A percentile compares a stretch with the other conserved stretches of the same genome.
Evolutionary conservation across 495 filamentous ascomycete species (phyloP).

Genomic region (Tuber umbilicatum): DNA sequence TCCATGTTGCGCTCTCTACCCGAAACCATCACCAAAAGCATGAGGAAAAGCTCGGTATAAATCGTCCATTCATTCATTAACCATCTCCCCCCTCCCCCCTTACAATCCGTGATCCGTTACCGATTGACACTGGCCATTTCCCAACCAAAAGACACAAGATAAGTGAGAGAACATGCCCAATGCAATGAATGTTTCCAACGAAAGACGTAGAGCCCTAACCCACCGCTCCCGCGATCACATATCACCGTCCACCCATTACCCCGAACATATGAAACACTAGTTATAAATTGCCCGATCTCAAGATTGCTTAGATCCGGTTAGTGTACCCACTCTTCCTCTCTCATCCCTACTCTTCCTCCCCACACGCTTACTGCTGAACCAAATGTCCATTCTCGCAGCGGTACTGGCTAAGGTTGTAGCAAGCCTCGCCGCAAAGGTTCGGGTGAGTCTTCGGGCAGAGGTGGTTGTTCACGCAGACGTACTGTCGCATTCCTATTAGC

Average conservation of each 20-base stretch:
- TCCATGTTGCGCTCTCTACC: not conserved
- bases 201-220: not conserved
- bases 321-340: not conserved
- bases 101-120: not conserved
- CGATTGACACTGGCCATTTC: not conserved
- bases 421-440: constrained; percentile 32
- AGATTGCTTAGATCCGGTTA: not conserved
- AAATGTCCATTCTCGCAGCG: constrained; percentile 26
- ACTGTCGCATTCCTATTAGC: constrained; percentile 26
- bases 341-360: not conserved
- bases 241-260: not conserved
- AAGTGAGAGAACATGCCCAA: constrained; percentile 7
- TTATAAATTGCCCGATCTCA: not conserved
- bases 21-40: not conserved
- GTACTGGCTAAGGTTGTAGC: constrained; percentile 34
- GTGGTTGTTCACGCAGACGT: constrained; percentile 32
- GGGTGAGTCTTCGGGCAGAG: constrained; percentile 32
- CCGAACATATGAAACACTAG: not conserved
- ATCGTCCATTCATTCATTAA: not conserved
- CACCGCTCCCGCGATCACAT: not conserved
- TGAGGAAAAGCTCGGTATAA: not conserved
- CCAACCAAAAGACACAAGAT: constrained; percentile 1
- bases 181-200: constrained; percentile 19
- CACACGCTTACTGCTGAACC: constrained; percentile 19
- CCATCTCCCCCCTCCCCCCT: not conserved